A percentile compares a stretch with the other conserved stretches of the same genome.
These are phyloP conservation scores for Prillingera fragicola DNA, from an alignment of 1,284 basidiomycete species.

Conservation along the genomic window DNA sequence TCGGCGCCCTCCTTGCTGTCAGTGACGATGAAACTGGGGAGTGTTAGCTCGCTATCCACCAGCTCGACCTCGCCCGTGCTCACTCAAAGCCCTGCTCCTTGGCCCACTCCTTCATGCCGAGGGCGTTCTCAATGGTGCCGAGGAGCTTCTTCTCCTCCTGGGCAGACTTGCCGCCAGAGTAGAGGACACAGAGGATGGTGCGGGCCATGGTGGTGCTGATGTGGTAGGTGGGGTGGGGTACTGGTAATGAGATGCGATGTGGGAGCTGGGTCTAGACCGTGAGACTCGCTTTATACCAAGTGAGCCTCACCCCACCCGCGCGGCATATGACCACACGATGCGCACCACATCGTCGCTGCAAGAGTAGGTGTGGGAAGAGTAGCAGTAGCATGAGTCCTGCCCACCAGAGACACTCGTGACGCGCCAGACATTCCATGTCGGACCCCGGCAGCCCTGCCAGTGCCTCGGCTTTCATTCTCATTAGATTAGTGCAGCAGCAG, in stretches of 20 bases:
- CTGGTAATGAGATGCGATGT: constrained; percentile 1
- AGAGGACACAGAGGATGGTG: constrained; percentile 75
- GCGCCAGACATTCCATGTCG: no score
- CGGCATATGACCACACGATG: no score
- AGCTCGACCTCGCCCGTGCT: constrained; percentile 46
- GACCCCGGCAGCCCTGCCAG: no score
- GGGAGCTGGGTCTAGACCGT: no score
- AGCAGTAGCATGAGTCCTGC: no score
- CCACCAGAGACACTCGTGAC: no score
- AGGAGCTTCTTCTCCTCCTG: constrained; percentile 74
- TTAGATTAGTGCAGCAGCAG: no score
- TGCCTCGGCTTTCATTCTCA: no score
- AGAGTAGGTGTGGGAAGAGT: no score
- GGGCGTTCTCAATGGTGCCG: constrained; percentile 86
- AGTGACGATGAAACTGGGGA: constrained; percentile 54
- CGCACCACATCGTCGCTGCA: no score
- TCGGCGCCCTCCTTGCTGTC: constrained; percentile 82
- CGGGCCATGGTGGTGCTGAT: constrained; percentile 9
- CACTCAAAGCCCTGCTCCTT: constrained; percentile 71
- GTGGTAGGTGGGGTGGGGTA: not conserved
- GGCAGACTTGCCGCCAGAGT: constrained; percentile 56
- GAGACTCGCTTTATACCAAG: no score
- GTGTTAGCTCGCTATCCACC: constrained; percentile 8
- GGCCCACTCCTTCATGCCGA: constrained; percentile 68
- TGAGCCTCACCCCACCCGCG: no score